These are phyloP conservation scores for Penicillium brasilianum DNA, from an alignment of 2,329 filamentous ascomycete genomes.

Conservation along the genomic window DNA sequence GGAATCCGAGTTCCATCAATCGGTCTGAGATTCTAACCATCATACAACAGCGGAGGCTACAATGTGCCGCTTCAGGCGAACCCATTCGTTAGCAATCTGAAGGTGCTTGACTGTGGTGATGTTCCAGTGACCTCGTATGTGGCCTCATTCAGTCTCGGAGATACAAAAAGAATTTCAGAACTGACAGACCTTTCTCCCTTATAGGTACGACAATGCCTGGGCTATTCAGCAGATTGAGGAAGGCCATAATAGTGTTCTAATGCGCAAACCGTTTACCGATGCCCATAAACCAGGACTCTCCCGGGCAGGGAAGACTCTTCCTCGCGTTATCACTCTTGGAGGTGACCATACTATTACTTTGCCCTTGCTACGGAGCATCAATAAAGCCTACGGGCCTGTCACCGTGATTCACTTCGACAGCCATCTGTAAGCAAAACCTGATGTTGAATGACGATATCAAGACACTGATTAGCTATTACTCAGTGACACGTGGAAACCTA, in stretches of 20 bases:
- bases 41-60: conserved; percentile 71
- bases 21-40: conserved; percentile 9
- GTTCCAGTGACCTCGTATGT: conserved; percentile 74
- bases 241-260: conserved; percentile 77
- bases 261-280: conserved; percentile 71
- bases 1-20: conserved; percentile 23
- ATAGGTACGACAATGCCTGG: conserved; percentile 74
- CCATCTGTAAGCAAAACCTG: conserved; percentile 52
- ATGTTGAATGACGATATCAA: neutral
- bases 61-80: conserved; percentile 81
- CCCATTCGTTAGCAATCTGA: conserved; percentile 81
- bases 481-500: conserved; percentile 71
- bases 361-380: conserved; percentile 61
- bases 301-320: conserved; percentile 75
- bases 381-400: conserved; percentile 70
- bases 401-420: conserved; percentile 69
- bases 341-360: conserved; percentile 54
- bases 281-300: conserved; percentile 70
- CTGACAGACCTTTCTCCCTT: neutral
- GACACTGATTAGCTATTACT: neutral
- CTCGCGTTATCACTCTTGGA: conserved; percentile 76
- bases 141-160: neutral
- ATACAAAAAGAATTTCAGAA: neutral
- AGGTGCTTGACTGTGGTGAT: conserved; percentile 80
- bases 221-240: conserved; percentile 85